Percentiles rank a stretch among this genome's conserved stretches.
Conservation (phyloP, 495 filamentous ascomycete genomes). For the Tuber aestivum region DNA sequence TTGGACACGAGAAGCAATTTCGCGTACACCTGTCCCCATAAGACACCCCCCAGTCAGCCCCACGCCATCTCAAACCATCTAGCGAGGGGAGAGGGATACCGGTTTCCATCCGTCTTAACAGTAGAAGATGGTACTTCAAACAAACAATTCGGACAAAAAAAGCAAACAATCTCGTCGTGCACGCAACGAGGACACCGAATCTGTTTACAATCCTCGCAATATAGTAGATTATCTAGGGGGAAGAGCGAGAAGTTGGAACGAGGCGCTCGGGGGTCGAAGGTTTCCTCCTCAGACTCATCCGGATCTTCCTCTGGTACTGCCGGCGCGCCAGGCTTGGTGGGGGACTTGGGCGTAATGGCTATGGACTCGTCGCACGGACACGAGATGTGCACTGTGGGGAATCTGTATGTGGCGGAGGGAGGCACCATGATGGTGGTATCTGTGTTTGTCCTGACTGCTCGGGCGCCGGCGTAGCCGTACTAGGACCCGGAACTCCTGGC, state of each 20-base stretch:
- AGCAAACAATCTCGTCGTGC: conserved; percentile 83
- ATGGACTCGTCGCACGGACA: conserved; percentile 75
- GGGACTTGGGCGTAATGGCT: conserved; percentile 45
- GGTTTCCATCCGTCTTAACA: conserved; percentile 84
- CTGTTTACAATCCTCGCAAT: conserved; percentile 93
- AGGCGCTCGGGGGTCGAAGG: conserved; percentile 77
- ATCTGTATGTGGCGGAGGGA: conserved; percentile 44
- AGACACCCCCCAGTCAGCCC: conserved; percentile 9
- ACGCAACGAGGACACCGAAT: conserved; percentile 90
- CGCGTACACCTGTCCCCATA: conserved; percentile 67
- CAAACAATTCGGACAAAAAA: conserved; percentile 91
- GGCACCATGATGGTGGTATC: conserved; percentile 55
- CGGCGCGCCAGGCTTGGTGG: conserved; percentile 45
- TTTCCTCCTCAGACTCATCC: conserved; percentile 58
- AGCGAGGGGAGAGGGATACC: conserved; percentile 50
- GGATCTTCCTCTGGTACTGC: conserved; percentile 37
- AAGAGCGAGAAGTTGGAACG: conserved; percentile 85
- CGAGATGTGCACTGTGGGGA: conserved; percentile 85
- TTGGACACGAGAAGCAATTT: conserved; percentile 90
- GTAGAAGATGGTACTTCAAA: conserved; percentile 90
- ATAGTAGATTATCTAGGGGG: conserved; percentile 87
- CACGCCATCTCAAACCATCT: background rate
- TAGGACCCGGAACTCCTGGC: background rate
- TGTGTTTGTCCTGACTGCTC: background rate
- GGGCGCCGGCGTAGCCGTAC: background rate